Evolutionary conservation across 441 rosid genomes (phyloP), one percentile per base, ranked within the genome.

Genomic region (Sinapis alba): DNA sequence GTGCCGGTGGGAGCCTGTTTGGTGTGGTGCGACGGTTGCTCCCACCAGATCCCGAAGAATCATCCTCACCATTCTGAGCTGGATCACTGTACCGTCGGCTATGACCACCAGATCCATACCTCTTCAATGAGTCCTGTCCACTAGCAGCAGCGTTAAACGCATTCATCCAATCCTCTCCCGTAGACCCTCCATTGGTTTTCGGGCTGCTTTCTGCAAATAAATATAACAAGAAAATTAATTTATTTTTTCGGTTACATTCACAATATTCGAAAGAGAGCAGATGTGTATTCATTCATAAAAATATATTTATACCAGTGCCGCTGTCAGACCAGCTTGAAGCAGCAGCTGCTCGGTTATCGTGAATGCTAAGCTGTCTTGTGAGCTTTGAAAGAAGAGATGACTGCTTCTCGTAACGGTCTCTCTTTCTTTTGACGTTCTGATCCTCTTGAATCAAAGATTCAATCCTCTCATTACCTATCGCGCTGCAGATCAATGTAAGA

Each of bases 381-480:
- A 96, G 97, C 80, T 90, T 90, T 0, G 91, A 89, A 69, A 96
- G 93, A 71, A 92, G 86, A 59, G 94, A 82, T 2, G 98, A 90
- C 77, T 94, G 99, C 74, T 91, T 96, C 89, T 89, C 88, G 82
- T 72, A 84, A 19, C 86, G 88, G 71, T 94, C 98, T 80, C 99
- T 85, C 85, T 78, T 88, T 12, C 84, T 83, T 85, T 84, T 94
- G 19, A 82, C 97, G 68, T 94, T 96, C 60, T 89, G 87, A 77
- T 96, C 98, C 85, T 96, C 99, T 81, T 82, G 88, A 53, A 96
- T 91, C 83, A 96, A 81, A 70, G 92, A 90, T 76, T 94, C 98
- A 62, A 96, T 91, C 82, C 88, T 87, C 57, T 79, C 82, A 15
- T 88, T 79, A 85, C 97, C 94, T 81, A 88, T 94, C 32, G 94